phyloP scores from a whole-genome alignment of 139 green algal species.

The Tetraselmis striata region DNA sequence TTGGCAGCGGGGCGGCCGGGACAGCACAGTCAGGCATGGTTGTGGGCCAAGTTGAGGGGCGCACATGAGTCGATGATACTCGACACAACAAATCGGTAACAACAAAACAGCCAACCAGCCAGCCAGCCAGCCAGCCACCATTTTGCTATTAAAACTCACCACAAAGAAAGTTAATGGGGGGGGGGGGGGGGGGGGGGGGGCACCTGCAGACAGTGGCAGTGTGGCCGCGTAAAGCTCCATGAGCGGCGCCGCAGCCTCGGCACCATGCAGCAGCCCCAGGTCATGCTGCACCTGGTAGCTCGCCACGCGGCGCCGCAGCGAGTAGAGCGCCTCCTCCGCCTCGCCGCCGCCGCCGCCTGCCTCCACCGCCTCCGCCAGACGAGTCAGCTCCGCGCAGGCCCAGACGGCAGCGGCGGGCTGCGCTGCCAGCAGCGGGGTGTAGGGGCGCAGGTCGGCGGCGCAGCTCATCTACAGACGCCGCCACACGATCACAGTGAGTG shows the following conservation, averaged over 20 bases:
- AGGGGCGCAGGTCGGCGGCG: conserved; percentile 37
- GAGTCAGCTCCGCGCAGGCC: conserved; percentile 1
- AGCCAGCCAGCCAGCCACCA: too few species aligned
- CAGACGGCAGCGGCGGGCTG: neutral
- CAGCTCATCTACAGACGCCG: conserved; percentile 34
- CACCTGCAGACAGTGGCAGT: conserved; percentile 34
- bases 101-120: too few species aligned
- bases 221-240: conserved; percentile 35
- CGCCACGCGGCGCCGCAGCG: neutral
- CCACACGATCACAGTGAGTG: too few species aligned
- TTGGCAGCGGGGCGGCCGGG: too few species aligned
- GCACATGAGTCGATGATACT: too few species aligned
- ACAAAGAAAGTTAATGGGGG: too few species aligned
- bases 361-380: conserved; percentile 1
- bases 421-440: neutral
- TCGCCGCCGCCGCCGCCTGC: neutral
- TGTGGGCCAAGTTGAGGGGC: too few species aligned
- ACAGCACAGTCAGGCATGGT: too few species aligned
- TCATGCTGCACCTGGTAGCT: neutral
- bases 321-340: neutral
- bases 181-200: too few species aligned
- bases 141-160: too few species aligned
- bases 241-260: conserved; percentile 12
- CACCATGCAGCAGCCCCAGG: neutral
- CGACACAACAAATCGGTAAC: too few species aligned